Conservation (phyloP, 1,284 basidiomycete species). For the Trichosporon sp. region DNA sequence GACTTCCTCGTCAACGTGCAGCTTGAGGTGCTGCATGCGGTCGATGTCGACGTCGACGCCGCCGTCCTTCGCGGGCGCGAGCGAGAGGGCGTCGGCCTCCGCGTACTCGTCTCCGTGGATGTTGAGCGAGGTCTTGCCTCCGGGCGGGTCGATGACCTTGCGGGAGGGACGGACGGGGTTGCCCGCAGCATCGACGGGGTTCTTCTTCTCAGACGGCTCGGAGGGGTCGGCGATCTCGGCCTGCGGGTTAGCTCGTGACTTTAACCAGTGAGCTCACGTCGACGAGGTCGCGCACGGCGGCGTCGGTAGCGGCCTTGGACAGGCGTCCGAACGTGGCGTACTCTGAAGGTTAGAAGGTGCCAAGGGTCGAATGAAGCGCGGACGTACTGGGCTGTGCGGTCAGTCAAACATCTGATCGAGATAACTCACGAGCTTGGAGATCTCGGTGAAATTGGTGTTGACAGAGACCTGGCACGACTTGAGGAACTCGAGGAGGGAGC, state of each 20-base stretch:
- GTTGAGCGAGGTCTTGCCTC: slow-evolving; percentile 48
- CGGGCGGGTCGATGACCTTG: slow-evolving; percentile 54
- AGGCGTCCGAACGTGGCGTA: slow-evolving; percentile 57
- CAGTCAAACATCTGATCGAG: not conserved
- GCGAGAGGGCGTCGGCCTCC: slow-evolving; percentile 52
- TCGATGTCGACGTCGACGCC: slow-evolving; percentile 53
- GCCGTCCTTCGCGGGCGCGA: slow-evolving; percentile 51
- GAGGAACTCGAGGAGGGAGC: slow-evolving; percentile 57
- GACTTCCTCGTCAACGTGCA: slow-evolving; percentile 51
- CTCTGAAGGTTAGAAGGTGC: slow-evolving; percentile 39
- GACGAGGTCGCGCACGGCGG: slow-evolving; percentile 55
- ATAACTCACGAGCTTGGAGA: slow-evolving; percentile 48
- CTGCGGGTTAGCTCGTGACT: slow-evolving; percentile 31
- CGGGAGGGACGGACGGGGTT: slow-evolving; percentile 47
- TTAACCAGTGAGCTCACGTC: slow-evolving; percentile 43
- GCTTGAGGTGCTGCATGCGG: slow-evolving; percentile 48
- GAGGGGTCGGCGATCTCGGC: slow-evolving; percentile 56
- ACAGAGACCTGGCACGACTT: slow-evolving; percentile 56
- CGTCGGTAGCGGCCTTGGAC: slow-evolving; percentile 54
- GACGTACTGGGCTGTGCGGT: slow-evolving; percentile 43
- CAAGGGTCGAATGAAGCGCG: not conserved
- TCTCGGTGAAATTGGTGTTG: slow-evolving; percentile 55
- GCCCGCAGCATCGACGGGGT: slow-evolving; percentile 42
- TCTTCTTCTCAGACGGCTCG: slow-evolving; percentile 38
- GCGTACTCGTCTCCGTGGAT: slow-evolving; percentile 54